Evolutionary conservation across 371 early-diverging fungal genomes (phyloP).

Genomic region (Mucor sp.): DNA sequence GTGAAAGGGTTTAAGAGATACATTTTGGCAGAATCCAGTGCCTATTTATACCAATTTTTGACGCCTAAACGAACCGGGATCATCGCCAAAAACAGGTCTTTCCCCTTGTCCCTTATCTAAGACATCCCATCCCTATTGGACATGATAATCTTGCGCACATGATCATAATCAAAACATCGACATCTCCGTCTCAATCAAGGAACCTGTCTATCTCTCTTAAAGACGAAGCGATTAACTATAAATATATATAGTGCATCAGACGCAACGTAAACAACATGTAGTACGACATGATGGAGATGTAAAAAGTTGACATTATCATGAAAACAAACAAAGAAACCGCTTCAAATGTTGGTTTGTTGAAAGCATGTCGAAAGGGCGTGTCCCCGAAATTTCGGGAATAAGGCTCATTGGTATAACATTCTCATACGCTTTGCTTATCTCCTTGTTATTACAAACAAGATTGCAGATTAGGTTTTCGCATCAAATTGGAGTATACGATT

Average conservation of each 20-base stretch:
- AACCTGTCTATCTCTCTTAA: neutral
- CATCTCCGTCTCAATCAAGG: neutral
- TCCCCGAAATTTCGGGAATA: neutral
- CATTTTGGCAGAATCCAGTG: neutral
- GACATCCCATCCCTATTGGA: neutral
- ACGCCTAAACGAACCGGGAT: neutral
- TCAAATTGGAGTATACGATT: neutral
- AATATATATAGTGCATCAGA: no score
- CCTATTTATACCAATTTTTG: neutral
- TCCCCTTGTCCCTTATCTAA: neutral
- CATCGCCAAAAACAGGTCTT: neutral
- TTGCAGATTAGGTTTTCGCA: neutral
- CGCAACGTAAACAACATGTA: neutral
- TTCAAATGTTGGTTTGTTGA: neutral
- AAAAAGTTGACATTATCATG: no score
- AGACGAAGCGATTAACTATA: no score
- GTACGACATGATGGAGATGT: neutral
- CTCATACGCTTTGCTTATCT: neutral
- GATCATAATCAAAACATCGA: constrained; percentile 5
- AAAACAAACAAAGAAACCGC: no score
- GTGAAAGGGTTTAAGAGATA: neutral
- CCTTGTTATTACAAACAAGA: neutral
- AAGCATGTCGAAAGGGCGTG: neutral
- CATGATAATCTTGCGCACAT: neutral
- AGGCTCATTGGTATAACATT: neutral